Conservation (phyloP, 257 asterid genomes). For the Primulina eburnea region DNA sequence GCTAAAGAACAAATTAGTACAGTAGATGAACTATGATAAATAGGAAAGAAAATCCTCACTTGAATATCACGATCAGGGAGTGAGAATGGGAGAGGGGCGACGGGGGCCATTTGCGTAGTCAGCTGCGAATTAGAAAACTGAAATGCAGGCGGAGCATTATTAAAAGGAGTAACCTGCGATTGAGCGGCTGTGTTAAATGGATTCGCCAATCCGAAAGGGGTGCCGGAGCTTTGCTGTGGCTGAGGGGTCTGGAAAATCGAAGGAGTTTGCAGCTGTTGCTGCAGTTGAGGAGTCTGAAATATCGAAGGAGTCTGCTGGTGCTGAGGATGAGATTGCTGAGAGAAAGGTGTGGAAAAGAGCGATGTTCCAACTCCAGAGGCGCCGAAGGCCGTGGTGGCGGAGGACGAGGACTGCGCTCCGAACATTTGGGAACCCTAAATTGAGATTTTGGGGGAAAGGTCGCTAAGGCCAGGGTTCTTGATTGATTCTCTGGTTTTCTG, state of each 20-base stretch:
- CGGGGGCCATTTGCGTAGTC: slow-evolving; percentile 99
- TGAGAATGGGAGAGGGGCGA: slow-evolving; percentile 87
- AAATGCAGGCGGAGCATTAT: slow-evolving; percentile 36
- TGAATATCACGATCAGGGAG: slow-evolving; percentile 94
- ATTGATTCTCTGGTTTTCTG: too few relatives aligned
- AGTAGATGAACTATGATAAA: not conserved
- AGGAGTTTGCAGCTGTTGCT: slow-evolving; percentile 43
- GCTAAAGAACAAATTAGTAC: not conserved
- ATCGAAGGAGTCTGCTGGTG: slow-evolving; percentile 38
- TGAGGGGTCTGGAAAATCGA: slow-evolving; percentile 20
- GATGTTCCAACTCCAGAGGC: slow-evolving; percentile 27
- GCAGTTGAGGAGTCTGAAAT: slow-evolving; percentile 28
- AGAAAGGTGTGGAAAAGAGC: slow-evolving; percentile 67
- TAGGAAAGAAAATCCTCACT: slow-evolving; percentile 28
- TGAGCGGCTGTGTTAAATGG: slow-evolving; percentile 53
- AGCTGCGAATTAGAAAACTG: slow-evolving; percentile 65
- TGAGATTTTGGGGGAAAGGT: slow-evolving; percentile 20
- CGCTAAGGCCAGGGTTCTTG: too few relatives aligned
- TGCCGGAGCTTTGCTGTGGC: slow-evolving; percentile 33
- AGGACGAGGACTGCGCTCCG: slow-evolving; percentile 52
- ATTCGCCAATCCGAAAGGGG: slow-evolving; percentile 49
- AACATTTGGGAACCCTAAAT: slow-evolving; percentile 56
- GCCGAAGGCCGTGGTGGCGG: slow-evolving; percentile 55
- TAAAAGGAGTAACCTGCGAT: slow-evolving; percentile 44
- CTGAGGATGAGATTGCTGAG: slow-evolving; percentile 54